Conservation (phyloP, 2,329 filamentous ascomycete species). For the Escovopsis sp. region DNA sequence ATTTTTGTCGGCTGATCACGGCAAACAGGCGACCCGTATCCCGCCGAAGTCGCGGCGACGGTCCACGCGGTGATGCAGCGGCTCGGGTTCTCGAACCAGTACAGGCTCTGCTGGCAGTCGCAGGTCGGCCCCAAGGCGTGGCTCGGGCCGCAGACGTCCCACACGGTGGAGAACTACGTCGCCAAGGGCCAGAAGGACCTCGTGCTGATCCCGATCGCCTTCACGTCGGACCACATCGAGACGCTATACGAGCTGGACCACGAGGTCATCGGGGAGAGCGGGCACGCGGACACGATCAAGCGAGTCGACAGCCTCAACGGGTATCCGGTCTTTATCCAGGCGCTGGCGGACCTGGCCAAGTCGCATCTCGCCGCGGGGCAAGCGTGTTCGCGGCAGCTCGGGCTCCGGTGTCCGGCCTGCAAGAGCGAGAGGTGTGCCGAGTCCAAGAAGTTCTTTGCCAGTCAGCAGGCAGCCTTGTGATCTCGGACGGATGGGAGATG, state of each 20-base stretch:
- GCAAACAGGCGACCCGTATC: constrained; percentile 68
- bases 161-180: constrained; percentile 78
- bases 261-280: constrained; percentile 84
- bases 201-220: constrained; percentile 85
- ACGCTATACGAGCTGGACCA: constrained; percentile 88
- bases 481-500: too few species aligned
- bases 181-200: constrained; percentile 85
- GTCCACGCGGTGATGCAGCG: constrained; percentile 95
- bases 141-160: constrained; percentile 85
- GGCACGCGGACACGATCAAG: constrained; percentile 67
- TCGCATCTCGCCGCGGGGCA: constrained; percentile 56
- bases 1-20: constrained; percentile 8
- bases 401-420: constrained; percentile 81
- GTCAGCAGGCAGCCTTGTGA: constrained; percentile 16
- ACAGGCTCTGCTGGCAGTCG: constrained; percentile 93
- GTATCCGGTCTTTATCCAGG: constrained; percentile 77
- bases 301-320: constrained; percentile 86
- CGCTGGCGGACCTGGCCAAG: constrained; percentile 75
- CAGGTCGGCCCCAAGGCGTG: constrained; percentile 92
- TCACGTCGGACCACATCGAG: constrained; percentile 98
- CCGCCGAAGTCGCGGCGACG: constrained; percentile 86
- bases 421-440: constrained; percentile 77
- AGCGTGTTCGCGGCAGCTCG: constrained; percentile 70
- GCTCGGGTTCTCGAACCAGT: constrained; percentile 75
- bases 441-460: constrained; percentile 53